Percentiles rank a stretch among this genome's conserved stretches.
phyloP scores from a whole-genome alignment of 2,329 filamentous ascomycete genomes.

The Aspergillus sp. region DNA sequence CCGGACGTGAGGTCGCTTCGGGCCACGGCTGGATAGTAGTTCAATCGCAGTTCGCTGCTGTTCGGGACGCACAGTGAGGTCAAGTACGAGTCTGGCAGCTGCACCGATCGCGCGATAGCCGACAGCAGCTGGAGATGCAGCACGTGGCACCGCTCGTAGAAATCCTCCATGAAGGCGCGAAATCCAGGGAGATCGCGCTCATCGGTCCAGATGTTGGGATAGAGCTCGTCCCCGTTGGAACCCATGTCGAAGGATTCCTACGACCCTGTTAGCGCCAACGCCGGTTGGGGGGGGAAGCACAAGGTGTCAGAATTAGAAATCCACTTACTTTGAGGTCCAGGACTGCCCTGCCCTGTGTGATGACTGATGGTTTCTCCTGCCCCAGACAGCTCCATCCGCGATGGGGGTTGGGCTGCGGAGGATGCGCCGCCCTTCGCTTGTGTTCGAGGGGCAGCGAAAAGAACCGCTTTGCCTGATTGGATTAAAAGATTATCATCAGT shows the following conservation, averaged over 20 bases:
- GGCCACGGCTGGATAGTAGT: slow-evolving; percentile 9
- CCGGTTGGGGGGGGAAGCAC: too few species aligned
- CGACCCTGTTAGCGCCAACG: neutral
- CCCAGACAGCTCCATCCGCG: slow-evolving; percentile 31
- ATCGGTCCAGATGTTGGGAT: slow-evolving; percentile 10
- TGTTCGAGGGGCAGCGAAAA: slow-evolving; percentile 23
- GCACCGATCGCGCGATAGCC: slow-evolving; percentile 4
- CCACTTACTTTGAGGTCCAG: slow-evolving; percentile 21
- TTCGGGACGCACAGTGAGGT: neutral
- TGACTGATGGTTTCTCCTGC: slow-evolving; percentile 26
- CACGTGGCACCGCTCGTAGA: slow-evolving; percentile 5
- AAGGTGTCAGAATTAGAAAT: neutral
- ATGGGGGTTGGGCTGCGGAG: slow-evolving; percentile 26
- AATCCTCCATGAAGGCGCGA: slow-evolving; percentile 10
- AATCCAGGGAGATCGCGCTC: slow-evolving; percentile 7
- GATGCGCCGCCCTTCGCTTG: slow-evolving; percentile 30
- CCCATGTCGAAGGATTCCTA: slow-evolving; percentile 15
- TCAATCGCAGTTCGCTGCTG: slow-evolving; percentile 10
- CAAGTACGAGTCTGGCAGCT: slow-evolving; percentile 1
- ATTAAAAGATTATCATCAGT: too few species aligned
- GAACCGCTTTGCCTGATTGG: slow-evolving; percentile 15
- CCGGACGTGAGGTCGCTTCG: neutral
- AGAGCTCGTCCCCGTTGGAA: neutral
- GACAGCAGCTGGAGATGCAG: slow-evolving; percentile 4
- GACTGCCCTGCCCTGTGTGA: slow-evolving; percentile 17